Conservation (phyloP, 768 basidiomycete species). For the Sporobolomyces pararoseus region DNA sequence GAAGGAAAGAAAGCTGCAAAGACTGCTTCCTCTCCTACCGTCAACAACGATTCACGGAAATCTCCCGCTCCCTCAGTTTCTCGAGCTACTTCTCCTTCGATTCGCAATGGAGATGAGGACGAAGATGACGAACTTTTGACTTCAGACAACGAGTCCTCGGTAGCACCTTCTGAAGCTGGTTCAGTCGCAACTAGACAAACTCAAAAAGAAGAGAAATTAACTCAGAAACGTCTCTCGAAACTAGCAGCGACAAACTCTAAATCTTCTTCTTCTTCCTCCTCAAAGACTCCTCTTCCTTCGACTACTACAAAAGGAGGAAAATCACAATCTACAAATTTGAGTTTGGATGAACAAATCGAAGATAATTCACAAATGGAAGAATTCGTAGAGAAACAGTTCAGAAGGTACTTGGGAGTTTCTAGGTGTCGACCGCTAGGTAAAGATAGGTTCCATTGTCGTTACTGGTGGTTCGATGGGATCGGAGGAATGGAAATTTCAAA, state of each 20-base stretch:
- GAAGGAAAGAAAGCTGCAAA: conserved; percentile 43
- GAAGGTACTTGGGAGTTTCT: conserved; percentile 76
- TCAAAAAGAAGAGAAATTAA: conserved; percentile 14
- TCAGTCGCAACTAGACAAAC: conserved; percentile 22
- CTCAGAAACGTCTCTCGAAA: conserved; percentile 31
- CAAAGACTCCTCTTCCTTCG: not conserved
- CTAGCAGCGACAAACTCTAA: conserved; percentile 1
- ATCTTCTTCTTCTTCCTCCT: not conserved
- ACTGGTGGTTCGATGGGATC: conserved; percentile 99
- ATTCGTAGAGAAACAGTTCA: conserved; percentile 86
- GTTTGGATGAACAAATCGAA: conserved; percentile 26
- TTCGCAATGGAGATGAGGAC: conserved; percentile 10
- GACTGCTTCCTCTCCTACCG: not conserved
- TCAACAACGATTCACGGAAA: conserved; percentile 6
- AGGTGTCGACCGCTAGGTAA: conserved; percentile 82
- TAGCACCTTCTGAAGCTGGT: conserved; percentile 24
- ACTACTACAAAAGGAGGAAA: not conserved
- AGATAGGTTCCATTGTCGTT: conserved; percentile 88
- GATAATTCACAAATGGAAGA: conserved; percentile 68
- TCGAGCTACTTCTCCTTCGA: conserved; percentile 5
- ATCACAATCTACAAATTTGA: not conserved
- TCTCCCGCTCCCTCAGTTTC: conserved; percentile 1
- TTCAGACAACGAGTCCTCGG: conserved; percentile 28
- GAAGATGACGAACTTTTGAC: conserved; percentile 37
- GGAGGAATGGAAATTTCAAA: conserved; percentile 57